Evolutionary conservation across 495 filamentous ascomycete species (phyloP).

Genomic region (Platismatia glauca): DNA sequence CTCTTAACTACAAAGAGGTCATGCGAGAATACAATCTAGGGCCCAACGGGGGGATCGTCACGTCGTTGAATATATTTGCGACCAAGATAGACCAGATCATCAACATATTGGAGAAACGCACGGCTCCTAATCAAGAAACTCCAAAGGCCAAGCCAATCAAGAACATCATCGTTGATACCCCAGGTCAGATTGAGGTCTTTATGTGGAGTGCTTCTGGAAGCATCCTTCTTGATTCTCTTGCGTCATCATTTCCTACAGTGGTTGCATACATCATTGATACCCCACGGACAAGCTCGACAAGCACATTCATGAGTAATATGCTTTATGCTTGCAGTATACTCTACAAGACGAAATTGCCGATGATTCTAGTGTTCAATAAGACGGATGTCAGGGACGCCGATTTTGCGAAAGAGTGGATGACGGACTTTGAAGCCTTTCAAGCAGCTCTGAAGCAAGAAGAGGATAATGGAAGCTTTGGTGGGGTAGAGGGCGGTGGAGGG

Average conservation of each 20-base stretch:
- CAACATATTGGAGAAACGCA: constrained; percentile 77
- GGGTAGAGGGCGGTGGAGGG: constrained; percentile 54
- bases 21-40: constrained; percentile 99
- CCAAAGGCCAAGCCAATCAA: constrained; percentile 58
- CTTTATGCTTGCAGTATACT: constrained; percentile 96
- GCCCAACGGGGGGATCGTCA: constrained; percentile 96
- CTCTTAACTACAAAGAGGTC: constrained; percentile 98
- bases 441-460: constrained; percentile 72
- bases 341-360: constrained; percentile 95
- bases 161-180: constrained; percentile 87
- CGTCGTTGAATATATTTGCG: constrained; percentile 88
- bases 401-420: constrained; percentile 99
- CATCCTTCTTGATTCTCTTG: constrained; percentile 88
- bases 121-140: constrained; percentile 51
- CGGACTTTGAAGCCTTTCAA: constrained; percentile 94
- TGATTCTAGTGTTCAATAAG: constrained; percentile 99
- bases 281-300: constrained; percentile 80
- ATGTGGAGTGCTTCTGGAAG: constrained; percentile 92
- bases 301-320: constrained; percentile 99
- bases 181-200: constrained; percentile 97
- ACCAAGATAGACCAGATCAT: constrained; percentile 97
- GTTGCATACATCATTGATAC: constrained; percentile 98
- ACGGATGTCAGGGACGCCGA: constrained; percentile 84
- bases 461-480: constrained; percentile 64
- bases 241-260: constrained; percentile 88